A percentile compares a stretch with the other conserved stretches of the same genome.
phyloP scores from a whole-genome alignment of 75 land plant species.

The Chamaecyparis obtusa region DNA sequence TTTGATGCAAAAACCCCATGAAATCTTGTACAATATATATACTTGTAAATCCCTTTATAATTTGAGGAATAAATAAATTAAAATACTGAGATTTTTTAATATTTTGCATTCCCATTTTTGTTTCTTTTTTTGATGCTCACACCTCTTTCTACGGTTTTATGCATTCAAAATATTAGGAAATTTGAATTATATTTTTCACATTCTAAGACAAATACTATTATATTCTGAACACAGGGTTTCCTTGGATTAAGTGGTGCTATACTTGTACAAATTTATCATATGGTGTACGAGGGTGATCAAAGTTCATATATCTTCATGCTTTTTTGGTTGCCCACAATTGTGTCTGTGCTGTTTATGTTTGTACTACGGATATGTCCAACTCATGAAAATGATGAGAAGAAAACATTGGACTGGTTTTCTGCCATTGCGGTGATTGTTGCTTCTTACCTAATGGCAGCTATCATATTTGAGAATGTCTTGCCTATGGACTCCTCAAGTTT shows the following conservation, averaged over 20 bases:
- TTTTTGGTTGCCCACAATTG: constrained; percentile 55
- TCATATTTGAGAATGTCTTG: constrained; percentile 51
- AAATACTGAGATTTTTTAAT: neutral
- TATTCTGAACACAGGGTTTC: constrained; percentile 57
- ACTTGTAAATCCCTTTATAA: too few species aligned
- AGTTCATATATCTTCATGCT: constrained; percentile 65
- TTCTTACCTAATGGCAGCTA: constrained; percentile 65
- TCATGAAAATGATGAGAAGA: constrained; percentile 30
- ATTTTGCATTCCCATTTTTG: neutral
- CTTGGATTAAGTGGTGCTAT: constrained; percentile 90
- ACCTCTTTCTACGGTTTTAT: neutral
- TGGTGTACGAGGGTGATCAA: constrained; percentile 41
- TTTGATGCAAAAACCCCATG: too few species aligned
- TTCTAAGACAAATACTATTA: neutral
- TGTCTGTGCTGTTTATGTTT: constrained; percentile 57
- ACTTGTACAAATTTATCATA: constrained; percentile 62
- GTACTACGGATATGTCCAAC: constrained; percentile 37
- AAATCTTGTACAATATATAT: too few species aligned
- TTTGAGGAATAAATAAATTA: too few species aligned
- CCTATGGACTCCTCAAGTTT: constrained; percentile 17
- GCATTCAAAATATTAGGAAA: neutral
- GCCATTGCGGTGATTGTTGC: constrained; percentile 49
- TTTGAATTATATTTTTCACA: neutral
- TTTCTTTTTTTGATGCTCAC: neutral
- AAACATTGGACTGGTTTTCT: constrained; percentile 53